A percentile compares a stretch with the other conserved stretches of the same genome.
These are phyloP conservation scores for Astrothelium subdiscretum DNA, from an alignment of 495 filamentous ascomycete species.

Conservation along the genomic window DNA sequence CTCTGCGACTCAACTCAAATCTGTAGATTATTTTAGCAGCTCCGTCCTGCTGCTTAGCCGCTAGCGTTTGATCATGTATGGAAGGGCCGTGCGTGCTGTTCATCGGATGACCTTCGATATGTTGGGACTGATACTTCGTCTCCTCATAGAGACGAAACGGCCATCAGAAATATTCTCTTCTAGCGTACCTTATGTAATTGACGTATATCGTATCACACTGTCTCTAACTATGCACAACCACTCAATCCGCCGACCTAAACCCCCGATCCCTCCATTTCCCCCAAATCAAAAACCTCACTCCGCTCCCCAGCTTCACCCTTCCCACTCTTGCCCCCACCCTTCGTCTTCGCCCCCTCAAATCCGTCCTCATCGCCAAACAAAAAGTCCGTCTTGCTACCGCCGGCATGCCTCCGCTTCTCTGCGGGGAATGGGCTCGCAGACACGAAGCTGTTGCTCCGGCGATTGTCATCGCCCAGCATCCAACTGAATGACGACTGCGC, in stretches of 20 bases:
- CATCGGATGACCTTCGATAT: too few species aligned
- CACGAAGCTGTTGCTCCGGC: constrained; percentile 10
- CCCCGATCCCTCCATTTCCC: constrained; percentile 8
- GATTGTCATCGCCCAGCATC: constrained; percentile 51
- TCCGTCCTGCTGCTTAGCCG: too few species aligned
- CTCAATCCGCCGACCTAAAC: background rate
- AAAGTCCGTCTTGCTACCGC: constrained; percentile 11
- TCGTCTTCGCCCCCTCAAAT: background rate
- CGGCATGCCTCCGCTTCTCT: constrained; percentile 14
- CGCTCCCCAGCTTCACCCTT: constrained; percentile 7
- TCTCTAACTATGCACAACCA: background rate
- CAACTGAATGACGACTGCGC: constrained; percentile 85
- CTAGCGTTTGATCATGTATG: too few species aligned
- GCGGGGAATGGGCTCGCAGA: constrained; percentile 10
- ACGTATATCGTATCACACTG: too few species aligned
- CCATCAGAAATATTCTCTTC: too few species aligned
- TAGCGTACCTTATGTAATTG: too few species aligned
- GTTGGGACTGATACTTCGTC: too few species aligned
- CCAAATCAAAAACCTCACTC: constrained; percentile 18
- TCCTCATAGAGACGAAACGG: too few species aligned
- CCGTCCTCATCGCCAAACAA: constrained; percentile 23
- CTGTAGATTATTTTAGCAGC: too few species aligned
- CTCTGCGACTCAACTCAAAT: too few species aligned
- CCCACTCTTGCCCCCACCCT: background rate
- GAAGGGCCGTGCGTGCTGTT: too few species aligned